Conservation (phyloP, 2,329 filamentous ascomycete genomes). For the Stagonosporopsis rhizophila region DNA sequence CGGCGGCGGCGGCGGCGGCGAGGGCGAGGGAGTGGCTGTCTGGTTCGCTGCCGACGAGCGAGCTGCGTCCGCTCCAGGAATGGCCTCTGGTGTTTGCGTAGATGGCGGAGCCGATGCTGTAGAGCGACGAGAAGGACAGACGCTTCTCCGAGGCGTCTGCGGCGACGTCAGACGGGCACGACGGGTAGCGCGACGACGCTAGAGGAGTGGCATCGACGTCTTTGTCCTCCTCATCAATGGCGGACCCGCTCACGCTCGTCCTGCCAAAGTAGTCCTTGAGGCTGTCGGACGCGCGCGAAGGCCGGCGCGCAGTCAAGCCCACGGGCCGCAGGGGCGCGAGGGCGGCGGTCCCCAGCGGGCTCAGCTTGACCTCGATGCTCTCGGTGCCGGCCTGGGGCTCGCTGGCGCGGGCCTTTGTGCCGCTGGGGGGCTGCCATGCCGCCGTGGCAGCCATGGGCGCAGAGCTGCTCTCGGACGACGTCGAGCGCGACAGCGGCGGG, state of each 20-base stretch:
- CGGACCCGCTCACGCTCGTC: constrained; percentile 47
- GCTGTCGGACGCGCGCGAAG: constrained; percentile 55
- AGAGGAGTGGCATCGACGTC: constrained; percentile 54
- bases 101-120: constrained; percentile 70
- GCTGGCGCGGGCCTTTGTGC: constrained; percentile 65
- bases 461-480: constrained; percentile 53
- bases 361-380: constrained; percentile 70
- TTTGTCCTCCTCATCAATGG: constrained; percentile 54
- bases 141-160: constrained; percentile 61
- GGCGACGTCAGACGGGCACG: constrained; percentile 52
- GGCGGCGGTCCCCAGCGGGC: constrained; percentile 58
- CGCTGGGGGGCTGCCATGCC: constrained; percentile 45
- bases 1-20: too few species aligned
- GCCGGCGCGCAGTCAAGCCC: constrained; percentile 44
- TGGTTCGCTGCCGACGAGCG: constrained; percentile 53
- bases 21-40: constrained; percentile 36
- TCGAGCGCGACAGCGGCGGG: constrained; percentile 42
- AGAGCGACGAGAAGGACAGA: constrained; percentile 75
- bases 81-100: constrained; percentile 59
- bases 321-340: constrained; percentile 50
- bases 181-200: constrained; percentile 25
- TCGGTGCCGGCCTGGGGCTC: constrained; percentile 66
- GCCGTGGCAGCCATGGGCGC: constrained; percentile 52
- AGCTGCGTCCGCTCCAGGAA: constrained; percentile 58
- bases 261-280: constrained; percentile 41